Conservation (phyloP, 2,329 filamentous ascomycete species). For the Sporothrix brasiliensis region DNA sequence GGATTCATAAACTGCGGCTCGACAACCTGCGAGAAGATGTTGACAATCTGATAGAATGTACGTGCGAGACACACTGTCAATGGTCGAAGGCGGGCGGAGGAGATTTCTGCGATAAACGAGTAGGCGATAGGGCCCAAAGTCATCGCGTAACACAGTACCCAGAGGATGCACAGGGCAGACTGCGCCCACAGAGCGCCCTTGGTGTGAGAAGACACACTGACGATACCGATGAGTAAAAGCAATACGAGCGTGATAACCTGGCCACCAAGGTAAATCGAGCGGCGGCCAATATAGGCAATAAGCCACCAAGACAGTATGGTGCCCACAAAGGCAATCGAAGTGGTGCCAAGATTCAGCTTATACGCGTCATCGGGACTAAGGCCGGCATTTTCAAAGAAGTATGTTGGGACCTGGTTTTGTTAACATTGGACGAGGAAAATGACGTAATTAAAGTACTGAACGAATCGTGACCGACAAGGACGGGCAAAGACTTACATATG, state of each 20-base stretch:
- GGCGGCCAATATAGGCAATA: constrained; percentile 34
- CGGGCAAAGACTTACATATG: constrained; percentile 39
- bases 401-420: constrained; percentile 17
- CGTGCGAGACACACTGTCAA: constrained; percentile 43
- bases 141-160: constrained; percentile 42
- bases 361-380: constrained; percentile 42
- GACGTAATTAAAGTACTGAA: neutral
- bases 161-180: constrained; percentile 31
- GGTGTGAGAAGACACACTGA: constrained; percentile 27
- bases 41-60: constrained; percentile 40
- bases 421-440: neutral
- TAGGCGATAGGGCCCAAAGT: constrained; percentile 46
- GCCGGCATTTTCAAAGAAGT: constrained; percentile 39
- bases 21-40: constrained; percentile 38
- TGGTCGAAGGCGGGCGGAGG: constrained; percentile 43
- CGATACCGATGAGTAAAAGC: constrained; percentile 37
- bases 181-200: constrained; percentile 24
- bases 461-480: neutral
- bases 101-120: constrained; percentile 43
- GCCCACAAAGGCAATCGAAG: constrained; percentile 38
- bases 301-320: constrained; percentile 34
- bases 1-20: constrained; percentile 48
- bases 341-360: constrained; percentile 43
- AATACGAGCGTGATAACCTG: constrained; percentile 29
- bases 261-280: constrained; percentile 34